Evolutionary conservation across 176 grass and related monocot genomes (phyloP), one percentile per base, ranked within the genome.

Genomic region (Chrysopogon serrulatus): DNA sequence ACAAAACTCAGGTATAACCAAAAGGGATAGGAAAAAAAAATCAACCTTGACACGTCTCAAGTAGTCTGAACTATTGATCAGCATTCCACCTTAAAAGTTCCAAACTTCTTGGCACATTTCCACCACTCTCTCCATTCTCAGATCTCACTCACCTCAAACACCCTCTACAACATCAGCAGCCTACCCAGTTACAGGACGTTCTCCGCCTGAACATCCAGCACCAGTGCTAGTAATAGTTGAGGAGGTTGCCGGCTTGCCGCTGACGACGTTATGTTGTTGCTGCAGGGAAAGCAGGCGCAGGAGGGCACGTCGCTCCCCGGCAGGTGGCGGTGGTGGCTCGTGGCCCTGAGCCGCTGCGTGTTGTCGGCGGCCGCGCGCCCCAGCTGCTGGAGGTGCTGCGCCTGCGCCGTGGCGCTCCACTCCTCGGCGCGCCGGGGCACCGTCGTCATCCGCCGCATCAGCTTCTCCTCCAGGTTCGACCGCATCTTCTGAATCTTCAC

Each of bases 401-500:
- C n/a, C 80, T 88, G 91, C 32, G 91, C 90, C 31, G 90, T 49
- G 30, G 78, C 68, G 21, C 88, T 89, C 97, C 85, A 89, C 82
- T 96, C 93, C 79, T 94, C 97, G 0, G 91, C 90, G 61, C 90
- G 94, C 79, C 84, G 78, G 65, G 92, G 89, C 86, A 99, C 90
- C 5, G 84, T 89, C 41, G 86, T 78, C 93, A 96, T 99, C 77
- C 93, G 85, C 79, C 83, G 90, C 91, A 96, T 92, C 83, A 99
- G 70, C 83, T 99, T 99, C 83, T 99, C 93, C 85, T 99, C 97
- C n/a, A 94, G 86, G 85, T 87, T 92, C 34, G 93, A 99, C n/a
- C 86, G 78, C 91, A 99, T 91, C 77, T 94, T 99, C 70, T 99
- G 93, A 86, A 99, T 94, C 84, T 99, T 99, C 37, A 99, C 97